Evolutionary conservation across 805 yeast genomes (phyloP).

Genomic region (Starmerella geochares): DNA sequence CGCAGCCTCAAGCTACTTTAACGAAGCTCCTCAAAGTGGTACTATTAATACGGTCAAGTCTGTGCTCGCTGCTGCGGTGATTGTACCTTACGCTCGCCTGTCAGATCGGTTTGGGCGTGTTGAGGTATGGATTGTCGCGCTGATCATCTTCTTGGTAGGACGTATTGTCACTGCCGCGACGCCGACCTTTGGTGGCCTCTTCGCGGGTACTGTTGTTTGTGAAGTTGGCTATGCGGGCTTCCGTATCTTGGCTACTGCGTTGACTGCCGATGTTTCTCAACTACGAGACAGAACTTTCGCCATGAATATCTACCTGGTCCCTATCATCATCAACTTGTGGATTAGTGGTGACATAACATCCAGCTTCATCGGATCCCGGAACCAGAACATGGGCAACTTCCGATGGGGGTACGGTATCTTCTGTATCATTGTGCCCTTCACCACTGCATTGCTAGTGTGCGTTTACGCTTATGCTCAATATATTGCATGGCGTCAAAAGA

Average conservation of each 20-base stretch:
- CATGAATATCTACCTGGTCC: slow-evolving; percentile 58
- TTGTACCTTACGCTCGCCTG: slow-evolving; percentile 52
- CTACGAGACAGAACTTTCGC: slow-evolving; percentile 60
- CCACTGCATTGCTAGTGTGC: slow-evolving; percentile 46
- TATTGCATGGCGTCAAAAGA: slow-evolving; percentile 40
- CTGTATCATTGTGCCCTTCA: slow-evolving; percentile 63
- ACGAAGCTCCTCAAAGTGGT: slow-evolving; percentile 45
- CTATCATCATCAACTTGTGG: slow-evolving; percentile 71
- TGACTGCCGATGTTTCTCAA: slow-evolving; percentile 56
- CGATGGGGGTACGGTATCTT: slow-evolving; percentile 72
- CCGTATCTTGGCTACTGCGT: slow-evolving; percentile 44
- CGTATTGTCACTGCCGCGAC: slow-evolving; percentile 57
- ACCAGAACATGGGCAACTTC: slow-evolving; percentile 34
- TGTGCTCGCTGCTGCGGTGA: slow-evolving; percentile 58
- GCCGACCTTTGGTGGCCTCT: slow-evolving; percentile 45
- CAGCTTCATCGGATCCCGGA: slow-evolving; percentile 9
- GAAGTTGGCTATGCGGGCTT: slow-evolving; percentile 56
- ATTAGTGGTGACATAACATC: slow-evolving; percentile 43
- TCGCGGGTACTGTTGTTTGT: slow-evolving; percentile 54
- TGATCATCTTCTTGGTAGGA: slow-evolving; percentile 50
- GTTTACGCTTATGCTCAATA: slow-evolving; percentile 49
- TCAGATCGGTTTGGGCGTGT: slow-evolving; percentile 58
- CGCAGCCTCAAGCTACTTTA: slow-evolving; percentile 47
- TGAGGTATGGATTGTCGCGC: slow-evolving; percentile 40
- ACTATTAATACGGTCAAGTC: slow-evolving; percentile 46